A percentile compares a stretch with the other conserved stretches of the same genome.
phyloP scores from a whole-genome alignment of 2,329 filamentous ascomycete genomes.

The Pseudogymnoascus sp. region DNA sequence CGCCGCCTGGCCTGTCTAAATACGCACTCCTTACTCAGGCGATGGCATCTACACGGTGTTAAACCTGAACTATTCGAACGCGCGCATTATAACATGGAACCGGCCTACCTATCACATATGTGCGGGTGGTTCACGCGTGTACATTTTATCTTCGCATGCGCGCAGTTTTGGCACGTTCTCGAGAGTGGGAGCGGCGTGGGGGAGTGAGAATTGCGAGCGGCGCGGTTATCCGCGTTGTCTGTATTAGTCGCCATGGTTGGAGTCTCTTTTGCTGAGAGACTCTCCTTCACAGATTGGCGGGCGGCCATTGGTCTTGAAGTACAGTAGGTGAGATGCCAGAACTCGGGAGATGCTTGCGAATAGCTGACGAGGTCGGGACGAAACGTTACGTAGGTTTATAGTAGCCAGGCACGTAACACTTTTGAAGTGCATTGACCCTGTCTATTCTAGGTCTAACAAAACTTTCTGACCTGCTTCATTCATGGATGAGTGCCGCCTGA shows the following conservation, averaged over 20 bases:
- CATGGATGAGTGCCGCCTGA: neutral
- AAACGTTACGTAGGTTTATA: neutral
- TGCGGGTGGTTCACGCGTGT: neutral
- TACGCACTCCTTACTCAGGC: slow-evolving; percentile 31
- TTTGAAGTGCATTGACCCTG: neutral
- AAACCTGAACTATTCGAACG: neutral
- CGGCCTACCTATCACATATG: neutral
- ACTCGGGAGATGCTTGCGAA: neutral
- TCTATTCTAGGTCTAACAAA: neutral
- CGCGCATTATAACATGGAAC: neutral
- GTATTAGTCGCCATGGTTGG: neutral
- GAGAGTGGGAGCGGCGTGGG: neutral
- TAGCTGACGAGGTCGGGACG: neutral
- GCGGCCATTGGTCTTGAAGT: neutral
- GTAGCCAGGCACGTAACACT: neutral
- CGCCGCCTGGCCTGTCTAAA: slow-evolving; percentile 31
- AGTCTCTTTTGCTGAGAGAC: neutral
- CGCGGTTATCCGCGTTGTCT: neutral
- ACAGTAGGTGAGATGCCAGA: neutral
- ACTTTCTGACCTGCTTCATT: neutral
- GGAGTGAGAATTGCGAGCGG: neutral
- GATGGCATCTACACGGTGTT: slow-evolving; percentile 26
- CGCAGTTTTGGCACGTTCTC: neutral
- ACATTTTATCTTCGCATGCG: slow-evolving; percentile 1
- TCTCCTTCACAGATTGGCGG: neutral